Conservation (phyloP, 352 stramenopile species). For the Phytophthora litchii region DNA sequence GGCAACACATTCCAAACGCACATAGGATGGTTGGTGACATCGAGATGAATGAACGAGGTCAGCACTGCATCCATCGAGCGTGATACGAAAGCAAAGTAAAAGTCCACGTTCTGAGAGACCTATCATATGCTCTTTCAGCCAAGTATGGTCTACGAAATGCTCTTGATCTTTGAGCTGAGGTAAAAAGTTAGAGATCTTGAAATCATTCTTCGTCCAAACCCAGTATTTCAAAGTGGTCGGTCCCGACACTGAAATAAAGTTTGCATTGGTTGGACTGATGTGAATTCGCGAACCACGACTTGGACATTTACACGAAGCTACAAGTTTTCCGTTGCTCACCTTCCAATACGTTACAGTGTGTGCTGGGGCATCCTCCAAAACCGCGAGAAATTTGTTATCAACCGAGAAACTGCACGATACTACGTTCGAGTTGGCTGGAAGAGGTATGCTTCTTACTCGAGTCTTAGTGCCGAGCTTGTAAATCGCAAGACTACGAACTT, state of each 20-base stretch:
- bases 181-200: slow-evolving; percentile 81
- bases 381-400: slow-evolving; percentile 79
- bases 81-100: slow-evolving; percentile 65
- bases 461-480: slow-evolving; percentile 57
- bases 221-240: slow-evolving; percentile 82
- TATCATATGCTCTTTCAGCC: slow-evolving; percentile 76
- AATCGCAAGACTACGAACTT: slow-evolving; percentile 64
- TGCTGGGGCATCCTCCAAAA: slow-evolving; percentile 72
- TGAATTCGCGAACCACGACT: slow-evolving; percentile 68
- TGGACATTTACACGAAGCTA: slow-evolving; percentile 72
- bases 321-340: slow-evolving; percentile 73
- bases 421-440: slow-evolving; percentile 62
- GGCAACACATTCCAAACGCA: slow-evolving; percentile 74
- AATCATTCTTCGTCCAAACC: slow-evolving; percentile 78
- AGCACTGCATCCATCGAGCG: slow-evolving; percentile 52
- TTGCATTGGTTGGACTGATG: slow-evolving; percentile 70
- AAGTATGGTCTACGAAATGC: slow-evolving; percentile 84
- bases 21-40: slow-evolving; percentile 70
- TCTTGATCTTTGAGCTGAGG: slow-evolving; percentile 78
- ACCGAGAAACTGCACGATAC: slow-evolving; percentile 71
- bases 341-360: slow-evolving; percentile 86
- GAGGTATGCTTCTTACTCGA: slow-evolving; percentile 48
- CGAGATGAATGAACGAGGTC: slow-evolving; percentile 73
- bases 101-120: slow-evolving; percentile 70
- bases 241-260: slow-evolving; percentile 78